Conservation (phyloP, 345 rosid species). For the Brassica nigra region DNA sequence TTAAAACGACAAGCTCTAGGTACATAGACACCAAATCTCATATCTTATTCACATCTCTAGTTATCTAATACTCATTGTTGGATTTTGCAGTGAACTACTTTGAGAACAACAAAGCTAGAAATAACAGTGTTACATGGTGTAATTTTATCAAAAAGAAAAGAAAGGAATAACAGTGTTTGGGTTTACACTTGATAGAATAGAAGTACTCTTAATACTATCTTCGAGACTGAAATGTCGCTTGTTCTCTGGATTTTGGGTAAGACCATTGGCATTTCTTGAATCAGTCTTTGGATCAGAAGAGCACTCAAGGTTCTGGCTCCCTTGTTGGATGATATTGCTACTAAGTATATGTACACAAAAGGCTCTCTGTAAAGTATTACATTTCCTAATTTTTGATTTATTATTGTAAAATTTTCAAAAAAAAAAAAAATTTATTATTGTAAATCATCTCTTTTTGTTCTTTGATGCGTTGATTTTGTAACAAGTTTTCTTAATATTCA, state of each 20-base stretch:
- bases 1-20: slow-evolving; percentile 85
- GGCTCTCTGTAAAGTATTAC: no score
- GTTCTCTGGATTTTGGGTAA: slow-evolving; percentile 89
- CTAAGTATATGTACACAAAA: no score
- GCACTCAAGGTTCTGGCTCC: slow-evolving; percentile 2
- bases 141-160: no score
- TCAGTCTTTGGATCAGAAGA: slow-evolving; percentile 11
- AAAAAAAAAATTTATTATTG: no score
- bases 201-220: slow-evolving; percentile 77
- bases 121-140: slow-evolving; percentile 55
- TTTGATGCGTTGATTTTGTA: no score
- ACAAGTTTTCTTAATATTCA: no score
- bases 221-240: slow-evolving; percentile 76
- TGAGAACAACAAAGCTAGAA: slow-evolving; percentile 83
- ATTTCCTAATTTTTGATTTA: no score
- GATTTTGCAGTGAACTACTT: slow-evolving; percentile 73
- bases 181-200: slow-evolving; percentile 71
- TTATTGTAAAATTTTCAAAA: no score
- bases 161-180: slow-evolving; percentile 81
- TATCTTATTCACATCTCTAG: not conserved
- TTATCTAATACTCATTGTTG: not conserved
- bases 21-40: slow-evolving; percentile 23
- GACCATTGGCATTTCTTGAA: slow-evolving; percentile 61
- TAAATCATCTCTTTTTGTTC: no score
- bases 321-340: slow-evolving; percentile 25